Percentiles rank a stretch among this genome's conserved stretches.
These are phyloP conservation scores for Schoenoplectus triqueter DNA, from an alignment of 202 grass and related monocot species.

Conservation along the genomic window DNA sequence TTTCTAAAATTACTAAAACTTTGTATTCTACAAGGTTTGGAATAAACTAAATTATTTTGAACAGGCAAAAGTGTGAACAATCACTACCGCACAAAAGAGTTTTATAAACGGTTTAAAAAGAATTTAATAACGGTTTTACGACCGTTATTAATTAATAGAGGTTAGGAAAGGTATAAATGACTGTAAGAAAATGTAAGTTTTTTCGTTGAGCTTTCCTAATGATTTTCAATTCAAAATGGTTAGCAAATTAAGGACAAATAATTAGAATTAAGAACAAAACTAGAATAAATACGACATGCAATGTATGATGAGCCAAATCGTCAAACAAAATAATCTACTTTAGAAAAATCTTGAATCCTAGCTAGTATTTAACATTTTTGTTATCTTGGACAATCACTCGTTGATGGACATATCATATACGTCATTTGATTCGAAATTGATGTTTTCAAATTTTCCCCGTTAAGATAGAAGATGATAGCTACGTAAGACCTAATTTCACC, in stretches of 20 bases:
- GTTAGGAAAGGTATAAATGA: no score
- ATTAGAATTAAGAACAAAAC: background rate
- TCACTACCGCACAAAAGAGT: no score
- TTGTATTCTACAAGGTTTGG: no score
- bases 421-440: background rate
- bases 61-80: no score
- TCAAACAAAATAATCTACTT: background rate
- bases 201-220: no score
- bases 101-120: no score
- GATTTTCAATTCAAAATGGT: no score
- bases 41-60: no score
- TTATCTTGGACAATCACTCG: background rate
- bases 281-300: background rate
- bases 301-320: background rate
- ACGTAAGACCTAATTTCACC: conserved; percentile 12
- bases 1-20: no score
- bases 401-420: background rate
- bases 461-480: background rate
- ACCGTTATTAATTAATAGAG: no score
- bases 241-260: background rate
- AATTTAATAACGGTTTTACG: no score
- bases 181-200: no score
- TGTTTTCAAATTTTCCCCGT: background rate
- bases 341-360: background rate
- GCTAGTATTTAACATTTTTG: background rate